A percentile compares a stretch with the other conserved stretches of the same genome.
Evolutionary conservation across 306 rosid species (phyloP).

Genomic region (Quercus ilex): DNA sequence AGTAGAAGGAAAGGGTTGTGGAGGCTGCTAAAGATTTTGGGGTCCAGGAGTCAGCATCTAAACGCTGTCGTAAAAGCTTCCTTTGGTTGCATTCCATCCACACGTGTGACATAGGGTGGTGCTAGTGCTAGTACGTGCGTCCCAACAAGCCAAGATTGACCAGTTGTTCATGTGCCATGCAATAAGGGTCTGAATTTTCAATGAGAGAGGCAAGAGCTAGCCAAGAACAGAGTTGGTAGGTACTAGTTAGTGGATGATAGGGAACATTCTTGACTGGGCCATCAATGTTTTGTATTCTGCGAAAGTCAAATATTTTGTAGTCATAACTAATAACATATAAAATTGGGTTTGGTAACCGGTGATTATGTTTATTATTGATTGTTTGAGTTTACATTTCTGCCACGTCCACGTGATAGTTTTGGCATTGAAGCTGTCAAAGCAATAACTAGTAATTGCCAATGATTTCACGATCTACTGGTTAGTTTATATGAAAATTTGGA

Average conservation of each 20-base stretch:
- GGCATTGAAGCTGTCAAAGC: too few relatives aligned
- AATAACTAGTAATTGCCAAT: too few relatives aligned
- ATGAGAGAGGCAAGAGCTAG: neutral
- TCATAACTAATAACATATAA: neutral
- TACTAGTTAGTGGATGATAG: neutral
- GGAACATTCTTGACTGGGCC: neutral
- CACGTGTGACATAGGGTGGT: neutral
- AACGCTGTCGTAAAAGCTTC: slow-evolving; percentile 42
- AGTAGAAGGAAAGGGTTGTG: slow-evolving; percentile 34
- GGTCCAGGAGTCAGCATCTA: slow-evolving; percentile 29
- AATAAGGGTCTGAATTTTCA: neutral
- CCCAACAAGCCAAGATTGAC: too few relatives aligned
- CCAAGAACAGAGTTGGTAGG: neutral
- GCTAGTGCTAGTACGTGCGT: neutral
- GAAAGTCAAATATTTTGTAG: neutral
- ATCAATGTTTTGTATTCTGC: neutral
- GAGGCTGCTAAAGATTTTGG: slow-evolving; percentile 33
- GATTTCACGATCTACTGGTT: too few relatives aligned
- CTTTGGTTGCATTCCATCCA: slow-evolving; percentile 1
- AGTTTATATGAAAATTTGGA: too few relatives aligned
- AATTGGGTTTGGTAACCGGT: neutral
- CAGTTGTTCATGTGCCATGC: too few relatives aligned
- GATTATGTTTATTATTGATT: too few relatives aligned
- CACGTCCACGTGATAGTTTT: too few relatives aligned
- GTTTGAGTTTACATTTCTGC: too few relatives aligned